Conservation (phyloP, 169 alveolate species). For the Cyclospora cayetanensis region DNA sequence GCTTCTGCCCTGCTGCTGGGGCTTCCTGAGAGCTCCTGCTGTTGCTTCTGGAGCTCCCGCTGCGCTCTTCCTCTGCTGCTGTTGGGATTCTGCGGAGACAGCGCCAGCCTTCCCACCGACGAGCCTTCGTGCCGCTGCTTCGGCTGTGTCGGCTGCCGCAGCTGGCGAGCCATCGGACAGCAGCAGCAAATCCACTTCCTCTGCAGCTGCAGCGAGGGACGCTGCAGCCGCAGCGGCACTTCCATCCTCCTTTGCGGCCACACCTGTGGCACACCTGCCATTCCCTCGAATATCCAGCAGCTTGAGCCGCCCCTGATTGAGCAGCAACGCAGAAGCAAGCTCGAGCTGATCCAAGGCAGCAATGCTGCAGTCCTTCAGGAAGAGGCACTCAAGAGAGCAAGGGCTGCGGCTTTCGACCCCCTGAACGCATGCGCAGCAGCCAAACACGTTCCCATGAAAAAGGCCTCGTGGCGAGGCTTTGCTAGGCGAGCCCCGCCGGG, state of each 20-base stretch:
- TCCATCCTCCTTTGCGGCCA: background rate
- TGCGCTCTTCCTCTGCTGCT: background rate
- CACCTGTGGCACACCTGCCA: background rate
- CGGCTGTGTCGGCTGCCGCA: background rate
- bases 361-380: constrained; percentile 11
- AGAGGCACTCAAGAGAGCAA: constrained; percentile 31
- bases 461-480: background rate
- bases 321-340: constrained; percentile 49
- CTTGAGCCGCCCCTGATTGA: background rate
- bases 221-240: constrained; percentile 25
- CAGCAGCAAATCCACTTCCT: constrained; percentile 21
- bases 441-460: background rate
- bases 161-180: background rate
- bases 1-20: background rate
- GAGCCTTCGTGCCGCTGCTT: background rate
- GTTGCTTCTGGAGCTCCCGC: background rate
- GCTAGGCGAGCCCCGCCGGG: no score
- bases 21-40: background rate
- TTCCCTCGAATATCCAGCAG: constrained; percentile 33
- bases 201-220: constrained; percentile 11
- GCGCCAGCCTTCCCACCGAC: background rate
- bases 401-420: background rate
- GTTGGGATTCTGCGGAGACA: background rate
- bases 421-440: constrained; percentile 15
- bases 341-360: background rate